Base-by-base conservation (phyloP, 2,329 filamentous ascomycete genomes). In the Drechslera avenae region DNA sequence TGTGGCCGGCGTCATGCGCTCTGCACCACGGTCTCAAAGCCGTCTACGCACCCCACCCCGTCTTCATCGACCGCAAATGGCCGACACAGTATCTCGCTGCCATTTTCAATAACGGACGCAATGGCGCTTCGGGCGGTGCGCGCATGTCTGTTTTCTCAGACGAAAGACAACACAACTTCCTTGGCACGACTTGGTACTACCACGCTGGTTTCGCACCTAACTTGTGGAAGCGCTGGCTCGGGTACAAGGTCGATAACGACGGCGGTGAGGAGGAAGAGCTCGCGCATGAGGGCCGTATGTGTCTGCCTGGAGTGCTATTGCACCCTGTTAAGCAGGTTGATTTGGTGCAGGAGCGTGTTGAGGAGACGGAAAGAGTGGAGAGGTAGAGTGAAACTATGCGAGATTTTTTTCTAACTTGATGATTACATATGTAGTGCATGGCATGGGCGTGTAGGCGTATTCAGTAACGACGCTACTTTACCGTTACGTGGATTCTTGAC, bases 11-110 rank as follows among this genome's bases (percentile, higher is more conserved):
- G 0, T 83, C 81, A 1, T 81, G 85, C 66, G 87, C 88, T 0
- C 77, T 92, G 4, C 88, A 91, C 60, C 88, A 90, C 64, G 88
- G 89, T 1, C 79, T 90, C 63, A 92, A 92, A 74, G 89, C 87
- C 17, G 86, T 90, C 0, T 90, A 87, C 62, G 79, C 78, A 2
- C 82, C 82, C 0, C 81, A 84, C 39, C 81, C 82, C 0, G 80
- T 83, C 12, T 83, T 80, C 64, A 78, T 83, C 26, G 82, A 84
- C 62, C 79, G 81, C 3, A 74, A 77, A 30, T 84, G 81, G 82
- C 80, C 81, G 0, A 76, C 78, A 0, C 72, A 74, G 10, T 83
- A 83, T 55, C 74, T 83, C 5, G 77, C 81, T 0, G 77, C 79
- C 3, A 79, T 82, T 32, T 82, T 83, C 69, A 84, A 84, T 62